Evolutionary conservation across 169 alveolate species (phyloP).

Genomic region (Eimeria maxima): DNA sequence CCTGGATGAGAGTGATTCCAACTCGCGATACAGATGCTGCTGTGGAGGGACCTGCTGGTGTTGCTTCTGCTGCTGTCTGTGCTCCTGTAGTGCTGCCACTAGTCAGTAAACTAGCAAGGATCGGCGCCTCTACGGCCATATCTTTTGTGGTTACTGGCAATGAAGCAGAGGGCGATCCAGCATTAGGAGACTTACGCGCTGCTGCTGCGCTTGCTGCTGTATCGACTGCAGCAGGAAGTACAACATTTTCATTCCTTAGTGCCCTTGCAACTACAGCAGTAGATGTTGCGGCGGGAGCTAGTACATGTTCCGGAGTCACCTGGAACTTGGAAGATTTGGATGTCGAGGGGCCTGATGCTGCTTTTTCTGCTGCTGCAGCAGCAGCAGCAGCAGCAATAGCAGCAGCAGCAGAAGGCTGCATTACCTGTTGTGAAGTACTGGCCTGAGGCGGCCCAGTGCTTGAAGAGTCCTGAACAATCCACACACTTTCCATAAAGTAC

Average conservation of each 20-base stretch:
- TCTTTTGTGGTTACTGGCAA: not conserved
- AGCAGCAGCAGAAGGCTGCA: not conserved
- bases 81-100: not conserved
- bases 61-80: not conserved
- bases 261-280: not conserved
- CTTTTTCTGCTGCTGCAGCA: too few species aligned
- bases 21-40: too few species aligned
- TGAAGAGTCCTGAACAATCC: conserved; percentile 8
- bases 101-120: not conserved
- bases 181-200: not conserved
- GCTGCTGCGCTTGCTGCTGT: conserved; percentile 4
- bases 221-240: not conserved
- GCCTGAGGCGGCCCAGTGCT: not conserved
- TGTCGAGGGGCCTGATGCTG: not conserved
- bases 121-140: not conserved
- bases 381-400: not conserved
- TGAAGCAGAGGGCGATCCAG: not conserved
- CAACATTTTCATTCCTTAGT: not conserved
- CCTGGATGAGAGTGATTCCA: too few species aligned
- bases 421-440: not conserved
- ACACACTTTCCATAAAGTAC: conserved; percentile 29
- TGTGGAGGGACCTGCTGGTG: too few species aligned
- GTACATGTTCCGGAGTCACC: not conserved
- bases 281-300: not conserved
- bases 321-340: not conserved